Base-by-base conservation (phyloP, 176 grass and related monocot species). In the Oryza longistaminata region DNA sequence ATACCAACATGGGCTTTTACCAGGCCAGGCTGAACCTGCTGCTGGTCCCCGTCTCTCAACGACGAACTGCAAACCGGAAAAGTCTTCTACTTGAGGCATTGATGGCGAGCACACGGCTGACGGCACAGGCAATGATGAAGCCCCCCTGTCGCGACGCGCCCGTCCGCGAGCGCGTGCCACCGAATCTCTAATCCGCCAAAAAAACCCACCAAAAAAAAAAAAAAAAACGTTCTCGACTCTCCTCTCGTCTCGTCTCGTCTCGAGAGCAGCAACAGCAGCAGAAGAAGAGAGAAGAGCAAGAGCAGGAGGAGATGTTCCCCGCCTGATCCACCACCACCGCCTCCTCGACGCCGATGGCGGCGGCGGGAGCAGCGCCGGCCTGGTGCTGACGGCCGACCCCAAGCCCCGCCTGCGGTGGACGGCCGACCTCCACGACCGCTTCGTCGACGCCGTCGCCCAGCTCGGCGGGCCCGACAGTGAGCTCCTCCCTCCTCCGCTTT, bases 391-490 rank as follows among this genome's bases (percentile, higher is more conserved):
- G 26, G 90, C 91, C 34, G 88, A 92, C 83, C 93, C 88, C 19
- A 90, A 92, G 84, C 90, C 83, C 24, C 88, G 93, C 11, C 90
- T 95, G 26, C 88, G 90, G 19, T 91, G 93, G 93, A 92, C 88
- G 43, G 82, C 85, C 72, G 93, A 92, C 80, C 90, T 92, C 68
- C 90, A 92, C 71, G 93, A 92, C 35, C 90, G 93, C 69, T 95
- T 95, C 85, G 93, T 92, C 79, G 93, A 95, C 75, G 93, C 90
- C 35, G 90, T 95, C 67, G 58, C 90, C 73, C 90, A 92, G 90
- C 93, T 95, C 65, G 93, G 93, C 40, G 93, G 90, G 19, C 88
- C 93, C 10, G 93, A 95, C 80, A 95, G 93, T 95, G 62, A 71
- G 93, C 42, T 43, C 83, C 37, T 11, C 60, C 70, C 7, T 40